Percentiles rank a stretch among this genome's conserved stretches.
These are phyloP conservation scores for Fusarium heterosporum DNA, from an alignment of 2,329 filamentous ascomycete genomes.

Conservation along the genomic window DNA sequence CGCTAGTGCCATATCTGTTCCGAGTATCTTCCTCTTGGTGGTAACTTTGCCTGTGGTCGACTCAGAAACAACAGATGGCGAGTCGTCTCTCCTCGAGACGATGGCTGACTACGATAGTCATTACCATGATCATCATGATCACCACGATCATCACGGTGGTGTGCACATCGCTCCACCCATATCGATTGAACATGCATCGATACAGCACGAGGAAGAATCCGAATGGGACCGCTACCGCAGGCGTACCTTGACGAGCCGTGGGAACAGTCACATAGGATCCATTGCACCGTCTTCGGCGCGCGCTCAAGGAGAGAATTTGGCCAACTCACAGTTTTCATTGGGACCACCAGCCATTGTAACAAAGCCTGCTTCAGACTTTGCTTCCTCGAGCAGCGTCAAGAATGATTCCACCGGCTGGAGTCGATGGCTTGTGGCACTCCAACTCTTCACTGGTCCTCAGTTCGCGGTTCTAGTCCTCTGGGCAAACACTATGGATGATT, in stretches of 20 bases:
- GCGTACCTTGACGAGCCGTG: constrained; percentile 52
- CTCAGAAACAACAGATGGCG: constrained; percentile 65
- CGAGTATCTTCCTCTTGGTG: constrained; percentile 89
- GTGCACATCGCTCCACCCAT: constrained; percentile 52
- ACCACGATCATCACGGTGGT: constrained; percentile 49
- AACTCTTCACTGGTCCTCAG: constrained; percentile 87
- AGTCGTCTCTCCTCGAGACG: constrained; percentile 42
- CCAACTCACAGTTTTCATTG: constrained; percentile 33
- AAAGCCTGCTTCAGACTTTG: constrained; percentile 51
- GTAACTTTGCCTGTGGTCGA: constrained; percentile 94
- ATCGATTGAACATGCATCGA: constrained; percentile 50
- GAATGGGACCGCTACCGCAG: constrained; percentile 72
- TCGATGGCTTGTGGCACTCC: constrained; percentile 87
- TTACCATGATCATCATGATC: constrained; percentile 16
- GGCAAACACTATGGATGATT: constrained; percentile 72
- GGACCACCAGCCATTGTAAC: constrained; percentile 43
- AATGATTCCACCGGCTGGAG: constrained; percentile 77
- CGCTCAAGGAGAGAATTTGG: constrained; percentile 39
- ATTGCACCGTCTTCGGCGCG: constrained; percentile 25
- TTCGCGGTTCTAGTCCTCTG: constrained; percentile 84
- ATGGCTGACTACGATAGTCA: constrained; percentile 48
- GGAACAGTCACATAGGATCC: constrained; percentile 42
- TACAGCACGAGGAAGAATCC: constrained; percentile 61
- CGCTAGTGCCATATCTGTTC: constrained; percentile 84
- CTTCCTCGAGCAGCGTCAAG: constrained; percentile 49